Conservation (phyloP, 2,329 filamentous ascomycete species). For the Emmonsiellopsis sp. region DNA sequence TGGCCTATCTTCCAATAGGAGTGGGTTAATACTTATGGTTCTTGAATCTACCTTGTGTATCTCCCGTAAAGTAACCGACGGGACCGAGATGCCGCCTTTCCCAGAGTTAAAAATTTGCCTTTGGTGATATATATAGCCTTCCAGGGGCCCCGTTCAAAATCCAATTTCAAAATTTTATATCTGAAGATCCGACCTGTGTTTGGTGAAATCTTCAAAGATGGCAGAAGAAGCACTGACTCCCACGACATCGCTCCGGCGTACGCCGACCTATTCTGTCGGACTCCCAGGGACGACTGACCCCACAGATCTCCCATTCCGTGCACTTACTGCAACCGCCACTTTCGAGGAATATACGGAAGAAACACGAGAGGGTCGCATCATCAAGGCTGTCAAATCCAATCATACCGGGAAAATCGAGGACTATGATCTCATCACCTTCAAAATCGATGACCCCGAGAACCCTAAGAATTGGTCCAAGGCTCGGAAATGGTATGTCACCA, state of each 20-base stretch:
- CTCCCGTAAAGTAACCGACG: not conserved
- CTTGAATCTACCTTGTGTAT: not conserved
- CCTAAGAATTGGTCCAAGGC: constrained; percentile 78
- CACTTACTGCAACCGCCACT: constrained; percentile 51
- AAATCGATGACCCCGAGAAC: constrained; percentile 62
- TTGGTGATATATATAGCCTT: constrained; percentile 6
- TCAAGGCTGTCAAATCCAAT: constrained; percentile 47
- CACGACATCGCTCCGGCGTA: not conserved
- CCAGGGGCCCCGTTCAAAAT: not conserved
- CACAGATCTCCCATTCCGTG: constrained; percentile 56
- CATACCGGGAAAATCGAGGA: constrained; percentile 42
- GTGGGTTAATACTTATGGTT: not conserved
- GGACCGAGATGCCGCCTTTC: constrained; percentile 9
- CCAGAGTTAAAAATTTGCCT: constrained; percentile 1
- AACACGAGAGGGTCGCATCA: constrained; percentile 53
- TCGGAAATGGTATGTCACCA: constrained; percentile 76
- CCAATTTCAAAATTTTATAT: too few species aligned
- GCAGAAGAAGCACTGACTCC: not conserved
- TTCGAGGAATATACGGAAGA: constrained; percentile 60
- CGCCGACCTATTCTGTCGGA: constrained; percentile 19
- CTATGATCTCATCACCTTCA: constrained; percentile 63
- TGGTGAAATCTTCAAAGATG: not conserved
- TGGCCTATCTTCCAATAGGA: too few species aligned
- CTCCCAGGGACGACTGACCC: constrained; percentile 27
- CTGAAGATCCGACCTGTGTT: not conserved